Conservation (phyloP, 768 basidiomycete genomes). For the Neoboletus brunneissimus region DNA sequence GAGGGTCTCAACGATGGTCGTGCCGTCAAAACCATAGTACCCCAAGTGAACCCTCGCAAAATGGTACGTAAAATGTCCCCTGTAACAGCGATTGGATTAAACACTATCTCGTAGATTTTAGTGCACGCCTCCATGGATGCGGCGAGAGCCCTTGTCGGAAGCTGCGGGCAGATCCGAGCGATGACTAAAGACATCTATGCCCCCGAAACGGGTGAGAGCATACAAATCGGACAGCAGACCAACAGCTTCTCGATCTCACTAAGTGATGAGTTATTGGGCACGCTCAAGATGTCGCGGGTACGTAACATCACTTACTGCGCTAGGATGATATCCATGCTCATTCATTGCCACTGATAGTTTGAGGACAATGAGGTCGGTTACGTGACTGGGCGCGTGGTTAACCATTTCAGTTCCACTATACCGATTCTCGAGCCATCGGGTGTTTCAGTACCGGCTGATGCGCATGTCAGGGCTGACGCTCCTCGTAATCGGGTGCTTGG, state of each 20-base stretch:
- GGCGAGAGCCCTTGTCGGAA: constrained; percentile 71
- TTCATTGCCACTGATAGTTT: constrained; percentile 51
- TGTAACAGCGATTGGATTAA: not conserved
- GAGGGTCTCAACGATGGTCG: constrained; percentile 97
- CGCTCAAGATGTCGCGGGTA: constrained; percentile 84
- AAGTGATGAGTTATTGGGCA: constrained; percentile 80
- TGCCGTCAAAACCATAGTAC: constrained; percentile 93
- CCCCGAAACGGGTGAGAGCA: constrained; percentile 67
- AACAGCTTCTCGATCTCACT: constrained; percentile 93
- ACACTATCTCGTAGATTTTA: constrained; percentile 59
- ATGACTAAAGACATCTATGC: constrained; percentile 93
- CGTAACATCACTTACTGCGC: constrained; percentile 27
- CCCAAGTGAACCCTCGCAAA: constrained; percentile 94
- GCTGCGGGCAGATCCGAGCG: constrained; percentile 76
- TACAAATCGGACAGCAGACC: constrained; percentile 94
- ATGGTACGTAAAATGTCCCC: constrained; percentile 52
- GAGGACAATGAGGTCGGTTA: constrained; percentile 97
- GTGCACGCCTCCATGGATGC: constrained; percentile 73
- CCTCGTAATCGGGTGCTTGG: constrained; percentile 50
- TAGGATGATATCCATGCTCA: constrained; percentile 1
- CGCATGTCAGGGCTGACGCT: constrained; percentile 21
- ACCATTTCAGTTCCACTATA: constrained; percentile 83
- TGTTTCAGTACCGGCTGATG: constrained; percentile 28
- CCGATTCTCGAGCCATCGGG: constrained; percentile 78
- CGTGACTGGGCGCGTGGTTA: constrained; percentile 82